phyloP scores from a whole-genome alignment of 2,329 filamentous ascomycete genomes.

The Fonsecaea pugnacius region DNA sequence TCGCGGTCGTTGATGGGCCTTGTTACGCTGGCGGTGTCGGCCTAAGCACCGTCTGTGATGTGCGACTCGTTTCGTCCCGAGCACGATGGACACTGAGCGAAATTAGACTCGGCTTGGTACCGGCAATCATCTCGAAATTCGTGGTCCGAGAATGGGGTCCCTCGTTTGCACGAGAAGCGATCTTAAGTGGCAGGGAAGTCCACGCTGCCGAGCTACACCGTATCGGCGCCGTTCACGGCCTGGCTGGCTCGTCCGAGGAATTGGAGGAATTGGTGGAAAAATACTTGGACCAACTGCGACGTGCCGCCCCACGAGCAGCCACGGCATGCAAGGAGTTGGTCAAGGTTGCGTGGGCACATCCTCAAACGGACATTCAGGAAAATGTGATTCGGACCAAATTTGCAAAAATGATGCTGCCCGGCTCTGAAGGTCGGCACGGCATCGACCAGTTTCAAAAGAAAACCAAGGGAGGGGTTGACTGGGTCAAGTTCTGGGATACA shows the following conservation, averaged over 20 bases:
- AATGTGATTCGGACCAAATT: constrained; percentile 35
- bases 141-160: constrained; percentile 48
- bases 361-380: constrained; percentile 25
- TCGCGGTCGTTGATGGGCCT: constrained; percentile 50
- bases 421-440: constrained; percentile 34
- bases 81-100: constrained; percentile 46
- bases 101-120: constrained; percentile 46
- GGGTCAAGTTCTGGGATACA: constrained; percentile 22
- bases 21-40: constrained; percentile 53
- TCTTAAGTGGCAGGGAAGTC: constrained; percentile 44
- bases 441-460: constrained; percentile 37
- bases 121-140: constrained; percentile 49
- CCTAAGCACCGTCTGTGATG: constrained; percentile 50
- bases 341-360: constrained; percentile 11
- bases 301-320: constrained; percentile 40
- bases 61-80: constrained; percentile 38
- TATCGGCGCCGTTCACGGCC: constrained; percentile 35
- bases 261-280: constrained; percentile 36
- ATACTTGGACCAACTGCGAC: constrained; percentile 35
- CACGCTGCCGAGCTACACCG: constrained; percentile 38
- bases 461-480: constrained; percentile 34
- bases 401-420: constrained; percentile 39
- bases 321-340: constrained; percentile 43
- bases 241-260: constrained; percentile 37
- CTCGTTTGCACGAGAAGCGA: constrained; percentile 45